Base-by-base conservation (phyloP, 495 filamentous ascomycete species). In the Glarea lozoyensis region DNA sequence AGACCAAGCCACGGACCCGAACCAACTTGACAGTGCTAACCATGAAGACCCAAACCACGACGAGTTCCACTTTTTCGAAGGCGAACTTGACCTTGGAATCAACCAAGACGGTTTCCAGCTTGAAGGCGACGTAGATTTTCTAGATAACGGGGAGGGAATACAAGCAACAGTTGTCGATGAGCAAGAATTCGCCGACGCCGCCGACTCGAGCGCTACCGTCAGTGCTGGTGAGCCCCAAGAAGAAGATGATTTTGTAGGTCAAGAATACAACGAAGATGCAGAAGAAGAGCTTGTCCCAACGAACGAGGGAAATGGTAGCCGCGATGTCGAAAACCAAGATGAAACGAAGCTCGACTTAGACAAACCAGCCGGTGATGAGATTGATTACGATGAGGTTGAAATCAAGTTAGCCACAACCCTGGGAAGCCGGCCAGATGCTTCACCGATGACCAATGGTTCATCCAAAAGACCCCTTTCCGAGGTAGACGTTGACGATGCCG, bases 251-350 rank as follows among this genome's bases (percentile, higher is more conserved):
- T 15, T 31, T 2, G 22, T 18, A 15, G 39, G 39, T 37, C 23
- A 20, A 17, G 40, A 30, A 16, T 9, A 16, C 17, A 19, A 37
- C 5, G 35, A 37, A 37, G 16, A 10, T 16, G 11, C 4, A 16
- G 16, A 9, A 6, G 4, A 9, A 19, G 35, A 37, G 10, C 17
- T 21, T 21, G 17, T 34, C n/a, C 32, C 15, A 23, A 23, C 13
- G 13, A 19, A 27, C 10, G 11, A 25, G 11, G 23, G 4, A 13
- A 33, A 35, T 20, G 54, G 43, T 10, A 3, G 39, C 1, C 43
- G 46, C 15, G 58, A 61, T 43, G 54, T 56, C 40, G 57, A 59
- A 35, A 48, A 51, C 24, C 48, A 58, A 16, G 52, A 55, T 19
- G 52, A 53, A 38, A 46, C 55, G 13, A 53, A 57, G 12, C 55